Conservation (phyloP, 2,329 filamentous ascomycete species). For the Ophiosphaerella korrae region DNA sequence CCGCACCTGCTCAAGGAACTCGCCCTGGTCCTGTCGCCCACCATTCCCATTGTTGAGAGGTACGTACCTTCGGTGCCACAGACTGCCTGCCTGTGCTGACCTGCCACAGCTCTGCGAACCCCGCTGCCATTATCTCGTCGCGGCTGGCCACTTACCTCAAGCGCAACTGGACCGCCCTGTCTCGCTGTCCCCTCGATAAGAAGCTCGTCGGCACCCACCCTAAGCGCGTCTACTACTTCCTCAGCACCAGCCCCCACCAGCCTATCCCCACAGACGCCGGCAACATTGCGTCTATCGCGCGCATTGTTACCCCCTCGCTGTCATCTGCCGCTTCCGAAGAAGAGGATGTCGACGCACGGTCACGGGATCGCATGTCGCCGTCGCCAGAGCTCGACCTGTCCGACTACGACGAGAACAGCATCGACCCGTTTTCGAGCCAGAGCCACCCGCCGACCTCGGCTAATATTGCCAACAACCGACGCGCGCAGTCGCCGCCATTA, state of each 20-base stretch:
- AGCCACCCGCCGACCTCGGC: conserved; percentile 48
- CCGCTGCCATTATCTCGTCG: conserved; percentile 92
- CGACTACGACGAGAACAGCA: conserved; percentile 75
- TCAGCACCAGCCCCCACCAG: conserved; percentile 85
- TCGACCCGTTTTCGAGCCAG: conserved; percentile 63
- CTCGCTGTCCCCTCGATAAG: conserved; percentile 88
- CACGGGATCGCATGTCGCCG: conserved; percentile 73
- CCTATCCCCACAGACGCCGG: conserved; percentile 73
- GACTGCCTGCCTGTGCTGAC: conserved; percentile 41
- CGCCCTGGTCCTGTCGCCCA: conserved; percentile 75
- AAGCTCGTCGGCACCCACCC: conserved; percentile 92
- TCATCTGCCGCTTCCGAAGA: conserved; percentile 80
- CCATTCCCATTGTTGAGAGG: conserved; percentile 87
- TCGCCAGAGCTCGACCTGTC: conserved; percentile 94
- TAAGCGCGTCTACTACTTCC: conserved; percentile 93
- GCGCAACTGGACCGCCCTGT: conserved; percentile 75
- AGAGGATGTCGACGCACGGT: conserved; percentile 62
- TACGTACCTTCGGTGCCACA: conserved; percentile 58
- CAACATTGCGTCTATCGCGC: conserved; percentile 54
- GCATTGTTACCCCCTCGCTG: conserved; percentile 82
- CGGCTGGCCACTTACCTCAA: conserved; percentile 88
- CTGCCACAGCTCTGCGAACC: conserved; percentile 81
- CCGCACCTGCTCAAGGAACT: conserved; percentile 96
- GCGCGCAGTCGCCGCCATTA: conserved; percentile 83
- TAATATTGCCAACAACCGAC: conserved; percentile 63